Base-by-base conservation (phyloP, 192 early-diverging fungal species). In the Thoreauomyces humboldtii region DNA sequence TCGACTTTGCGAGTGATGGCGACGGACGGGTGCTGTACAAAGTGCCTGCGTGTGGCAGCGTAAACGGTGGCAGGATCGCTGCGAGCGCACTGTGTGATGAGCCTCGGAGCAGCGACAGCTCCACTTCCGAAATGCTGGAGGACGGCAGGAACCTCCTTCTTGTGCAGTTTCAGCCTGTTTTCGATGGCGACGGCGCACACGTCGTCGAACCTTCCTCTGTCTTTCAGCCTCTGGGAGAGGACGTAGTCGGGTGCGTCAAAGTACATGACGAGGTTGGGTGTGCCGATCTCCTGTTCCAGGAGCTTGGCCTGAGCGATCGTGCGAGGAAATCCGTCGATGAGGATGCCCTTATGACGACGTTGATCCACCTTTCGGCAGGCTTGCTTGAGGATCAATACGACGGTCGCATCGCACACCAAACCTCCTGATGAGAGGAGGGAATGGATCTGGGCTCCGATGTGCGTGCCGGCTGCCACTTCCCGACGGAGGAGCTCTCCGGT, bases 401-500 rank as follows among this genome's bases (percentile, higher is more conserved):
- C 67, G 33, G 56, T 41, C 65, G 63, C 31, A 45, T 46, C 57
- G 14, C 92, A 92, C 14, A 97, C 94, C 72, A 95, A 92, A 56
- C 86, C 58, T 24, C 94, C 94, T 47, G 89, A 86, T 21, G 81
- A 81, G 59, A 96, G 91, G 59, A 86, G 91, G 27, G 75, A 78
- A 32, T 82, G 79, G 68, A 95, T 95, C 57, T 93, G 63, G 52
- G 86, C 85, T 32, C 94, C 94, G 69, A 90, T 87, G 57, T 31
- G 81, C 80, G 43, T 71, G 52, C 59, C 92, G 82, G 60, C 84
- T 73, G 74, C 89, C 82, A 79, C 76, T 69, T 98, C 94, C 21
- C 77, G 89, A 36, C 96, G 87, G 28, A 98, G 78, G 19, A 98
- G 77, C 70, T 97, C 96, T 36, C 96, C 96, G 33, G 94, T 94